phyloP scores from a whole-genome alignment of 139 green algal species.

The Chlamydomonas urium region DNA sequence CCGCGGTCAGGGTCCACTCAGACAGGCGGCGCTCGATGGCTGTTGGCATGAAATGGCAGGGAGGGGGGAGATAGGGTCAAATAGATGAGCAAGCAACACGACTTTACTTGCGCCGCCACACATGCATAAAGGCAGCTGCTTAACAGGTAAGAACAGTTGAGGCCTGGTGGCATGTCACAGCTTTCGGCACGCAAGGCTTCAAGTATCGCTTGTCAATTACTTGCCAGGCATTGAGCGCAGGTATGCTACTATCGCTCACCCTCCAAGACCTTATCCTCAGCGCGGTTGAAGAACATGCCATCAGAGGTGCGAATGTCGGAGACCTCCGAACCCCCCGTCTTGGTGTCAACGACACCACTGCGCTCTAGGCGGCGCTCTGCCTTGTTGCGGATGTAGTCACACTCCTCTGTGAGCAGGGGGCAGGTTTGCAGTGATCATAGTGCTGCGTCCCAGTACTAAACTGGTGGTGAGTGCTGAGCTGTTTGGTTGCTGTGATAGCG shows the following conservation, averaged over 20 bases:
- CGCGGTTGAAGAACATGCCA: slow-evolving; percentile 17
- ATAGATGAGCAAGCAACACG: no score
- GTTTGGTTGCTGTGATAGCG: neutral
- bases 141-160: no score
- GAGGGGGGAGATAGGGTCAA: no score
- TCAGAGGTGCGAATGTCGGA: slow-evolving; percentile 42
- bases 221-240: no score
- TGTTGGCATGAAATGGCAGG: no score
- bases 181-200: no score
- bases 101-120: no score
- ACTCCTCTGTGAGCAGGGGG: slow-evolving; percentile 27
- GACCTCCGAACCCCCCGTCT: slow-evolving; percentile 23
- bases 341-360: slow-evolving; percentile 34
- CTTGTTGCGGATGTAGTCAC: slow-evolving; percentile 34
- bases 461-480: neutral
- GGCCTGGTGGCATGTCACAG: no score
- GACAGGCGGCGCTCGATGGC: slow-evolving; percentile 47
- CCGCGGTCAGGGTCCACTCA: slow-evolving; percentile 46
- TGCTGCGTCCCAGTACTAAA: neutral
- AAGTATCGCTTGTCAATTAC: no score
- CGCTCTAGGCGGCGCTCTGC: slow-evolving; percentile 40
- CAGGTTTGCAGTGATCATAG: neutral
- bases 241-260: slow-evolving; percentile 8
- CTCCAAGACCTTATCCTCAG: slow-evolving; percentile 14
- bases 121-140: no score